phyloP scores from a whole-genome alignment of 305 asterid genomes.

The Euphrasia arctica region DNA sequence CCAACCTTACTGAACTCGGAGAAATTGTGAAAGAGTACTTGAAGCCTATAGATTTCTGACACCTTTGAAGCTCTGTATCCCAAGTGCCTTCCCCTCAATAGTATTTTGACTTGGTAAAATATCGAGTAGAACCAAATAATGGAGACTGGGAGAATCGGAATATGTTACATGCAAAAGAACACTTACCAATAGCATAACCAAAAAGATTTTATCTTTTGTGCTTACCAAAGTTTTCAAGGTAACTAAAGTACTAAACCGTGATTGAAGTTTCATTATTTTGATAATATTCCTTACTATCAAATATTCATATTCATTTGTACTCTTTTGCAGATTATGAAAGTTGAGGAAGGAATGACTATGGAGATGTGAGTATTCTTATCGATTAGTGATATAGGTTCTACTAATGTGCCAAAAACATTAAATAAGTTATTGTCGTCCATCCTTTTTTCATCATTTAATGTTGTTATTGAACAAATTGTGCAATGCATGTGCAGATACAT shows the following conservation, averaged over 20 bases:
- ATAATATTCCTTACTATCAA: slow-evolving; percentile 11
- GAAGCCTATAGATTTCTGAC: no score
- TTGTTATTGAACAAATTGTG: background rate
- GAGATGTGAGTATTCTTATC: slow-evolving; percentile 63
- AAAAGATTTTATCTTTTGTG: no score
- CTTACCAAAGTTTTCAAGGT: no score
- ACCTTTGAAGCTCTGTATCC: no score
- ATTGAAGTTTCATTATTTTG: slow-evolving; percentile 21
- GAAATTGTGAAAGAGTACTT: no score
- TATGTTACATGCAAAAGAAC: no score
- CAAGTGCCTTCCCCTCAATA: no score
- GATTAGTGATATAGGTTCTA: slow-evolving; percentile 7
- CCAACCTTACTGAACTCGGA: no score
- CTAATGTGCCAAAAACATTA: background rate
- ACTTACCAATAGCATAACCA: no score
- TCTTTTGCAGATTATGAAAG: slow-evolving; percentile 65
- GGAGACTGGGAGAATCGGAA: no score
- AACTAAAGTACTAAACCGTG: slow-evolving; percentile 9
- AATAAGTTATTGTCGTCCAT: background rate
- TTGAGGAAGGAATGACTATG: slow-evolving; percentile 91
- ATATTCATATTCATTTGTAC: slow-evolving; percentile 11
- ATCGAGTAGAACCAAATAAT: no score
- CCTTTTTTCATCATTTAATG: background rate
- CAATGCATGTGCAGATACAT: slow-evolving; percentile 46
- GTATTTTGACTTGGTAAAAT: no score